Evolutionary conservation across 1,284 basidiomycete species (phyloP).

Genomic region (Xerocomus minutiporus): DNA sequence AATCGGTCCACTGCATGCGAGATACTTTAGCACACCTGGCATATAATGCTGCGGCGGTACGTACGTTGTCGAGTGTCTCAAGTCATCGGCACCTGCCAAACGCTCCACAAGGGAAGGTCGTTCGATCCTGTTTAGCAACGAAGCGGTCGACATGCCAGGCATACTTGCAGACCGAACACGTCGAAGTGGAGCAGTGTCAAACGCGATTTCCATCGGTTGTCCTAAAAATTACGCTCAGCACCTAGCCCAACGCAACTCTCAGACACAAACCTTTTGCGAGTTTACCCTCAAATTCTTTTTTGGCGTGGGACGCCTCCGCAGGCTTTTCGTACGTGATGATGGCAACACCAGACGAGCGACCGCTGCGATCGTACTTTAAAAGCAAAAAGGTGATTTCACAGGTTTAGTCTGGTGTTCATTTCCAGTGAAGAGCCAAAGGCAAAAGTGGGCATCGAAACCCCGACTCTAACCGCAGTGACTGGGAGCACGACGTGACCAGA

Average conservation of each 20-base stretch:
- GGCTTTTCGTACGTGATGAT: constrained; percentile 78
- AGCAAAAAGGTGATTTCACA: constrained; percentile 34
- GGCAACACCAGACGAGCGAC: constrained; percentile 85
- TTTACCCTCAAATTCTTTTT: constrained; percentile 84
- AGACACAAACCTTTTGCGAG: constrained; percentile 75
- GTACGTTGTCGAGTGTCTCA: constrained; percentile 15
- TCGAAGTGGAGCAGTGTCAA: constrained; percentile 48
- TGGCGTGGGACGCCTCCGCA: constrained; percentile 78
- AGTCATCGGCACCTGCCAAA: constrained; percentile 12
- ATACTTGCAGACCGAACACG: constrained; percentile 29
- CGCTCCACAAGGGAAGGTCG: constrained; percentile 33
- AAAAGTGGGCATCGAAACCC: constrained; percentile 39
- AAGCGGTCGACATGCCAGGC: constrained; percentile 28
- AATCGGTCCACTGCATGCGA: constrained; percentile 19
- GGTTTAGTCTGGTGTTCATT: constrained; percentile 34
- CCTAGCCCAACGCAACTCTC: neutral
- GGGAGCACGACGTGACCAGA: constrained; percentile 33
- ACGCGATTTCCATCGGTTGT: constrained; percentile 76
- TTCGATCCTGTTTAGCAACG: constrained; percentile 33
- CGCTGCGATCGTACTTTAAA: constrained; percentile 90
- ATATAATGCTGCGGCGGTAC: neutral
- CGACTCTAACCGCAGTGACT: constrained; percentile 22
- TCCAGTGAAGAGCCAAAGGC: constrained; percentile 35
- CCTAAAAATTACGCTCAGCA: constrained; percentile 41
- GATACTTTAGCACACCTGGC: constrained; percentile 2